A percentile compares a stretch with the other conserved stretches of the same genome.
Conservation (phyloP, 148 eudicot species). For the Vaccinium myrtillus region DNA sequence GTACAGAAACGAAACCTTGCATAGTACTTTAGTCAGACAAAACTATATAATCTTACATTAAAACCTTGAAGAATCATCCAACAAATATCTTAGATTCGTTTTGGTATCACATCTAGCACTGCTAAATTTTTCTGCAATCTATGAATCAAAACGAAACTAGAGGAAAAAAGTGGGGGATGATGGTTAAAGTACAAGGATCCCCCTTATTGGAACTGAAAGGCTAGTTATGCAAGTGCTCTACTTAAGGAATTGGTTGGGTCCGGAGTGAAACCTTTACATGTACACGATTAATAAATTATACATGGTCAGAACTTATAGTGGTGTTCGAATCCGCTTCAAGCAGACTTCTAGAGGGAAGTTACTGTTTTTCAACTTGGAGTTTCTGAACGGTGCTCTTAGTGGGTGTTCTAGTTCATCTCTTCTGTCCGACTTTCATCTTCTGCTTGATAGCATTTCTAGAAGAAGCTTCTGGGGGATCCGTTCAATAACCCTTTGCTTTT, state of each 20-base stretch:
- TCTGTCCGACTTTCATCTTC: not conserved
- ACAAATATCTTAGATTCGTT: not conserved
- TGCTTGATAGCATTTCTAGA: not conserved
- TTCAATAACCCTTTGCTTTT: not conserved
- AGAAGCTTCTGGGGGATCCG: not conserved
- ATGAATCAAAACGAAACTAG: not conserved
- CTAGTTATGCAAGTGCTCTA: not conserved
- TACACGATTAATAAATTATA: not conserved
- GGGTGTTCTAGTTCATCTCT: not conserved
- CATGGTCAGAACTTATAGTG: not conserved
- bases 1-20: not conserved
- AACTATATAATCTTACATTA: not conserved
- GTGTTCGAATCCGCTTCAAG: not conserved
- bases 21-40: not conserved
- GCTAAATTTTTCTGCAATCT: slow-evolving; percentile 1
- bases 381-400: not conserved
- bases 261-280: not conserved
- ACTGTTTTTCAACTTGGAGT: not conserved
- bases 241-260: not conserved
- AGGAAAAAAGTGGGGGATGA: not conserved
- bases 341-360: not conserved
- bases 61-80: not conserved
- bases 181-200: not conserved
- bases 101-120: not conserved
- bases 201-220: not conserved